Conservation (phyloP, 176 grass and related monocot genomes). For the Chrysopogon serrulatus region DNA sequence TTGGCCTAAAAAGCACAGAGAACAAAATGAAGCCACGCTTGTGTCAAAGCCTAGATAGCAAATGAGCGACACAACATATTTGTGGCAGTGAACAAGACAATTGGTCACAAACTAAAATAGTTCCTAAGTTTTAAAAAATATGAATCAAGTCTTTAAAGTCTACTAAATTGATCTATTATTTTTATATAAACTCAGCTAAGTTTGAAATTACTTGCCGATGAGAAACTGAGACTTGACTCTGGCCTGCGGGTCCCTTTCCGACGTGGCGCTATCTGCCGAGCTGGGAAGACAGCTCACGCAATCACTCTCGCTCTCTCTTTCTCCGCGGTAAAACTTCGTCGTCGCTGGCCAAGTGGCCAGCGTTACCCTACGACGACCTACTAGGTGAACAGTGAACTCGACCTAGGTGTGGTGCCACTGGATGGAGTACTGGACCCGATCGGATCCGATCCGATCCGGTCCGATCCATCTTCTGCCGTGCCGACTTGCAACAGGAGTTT, state of each 20-base stretch:
- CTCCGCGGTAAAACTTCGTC: neutral
- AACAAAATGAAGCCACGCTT: too few species aligned
- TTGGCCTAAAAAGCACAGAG: too few species aligned
- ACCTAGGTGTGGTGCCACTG: neutral
- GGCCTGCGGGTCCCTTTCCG: neutral
- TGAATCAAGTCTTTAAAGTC: too few species aligned
- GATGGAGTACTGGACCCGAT: too few species aligned
- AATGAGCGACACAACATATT: too few species aligned
- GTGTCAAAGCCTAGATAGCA: too few species aligned
- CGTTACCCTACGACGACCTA: neutral
- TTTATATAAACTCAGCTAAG: neutral
- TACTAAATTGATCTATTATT: too few species aligned
- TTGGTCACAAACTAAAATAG: too few species aligned
- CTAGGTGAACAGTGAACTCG: neutral
- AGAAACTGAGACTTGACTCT: neutral
- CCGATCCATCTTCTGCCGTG: neutral
- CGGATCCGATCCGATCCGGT: neutral
- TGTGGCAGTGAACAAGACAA: too few species aligned
- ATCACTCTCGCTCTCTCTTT: neutral
- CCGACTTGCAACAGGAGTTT: neutral
- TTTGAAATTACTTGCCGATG: neutral
- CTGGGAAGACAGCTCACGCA: neutral
- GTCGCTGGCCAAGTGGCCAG: neutral
- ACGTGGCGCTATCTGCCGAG: conserved; percentile 18
- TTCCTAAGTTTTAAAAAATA: too few species aligned